Base-by-base conservation (phyloP, 352 stramenopile species). In the Pythium sukuiense region DNA sequence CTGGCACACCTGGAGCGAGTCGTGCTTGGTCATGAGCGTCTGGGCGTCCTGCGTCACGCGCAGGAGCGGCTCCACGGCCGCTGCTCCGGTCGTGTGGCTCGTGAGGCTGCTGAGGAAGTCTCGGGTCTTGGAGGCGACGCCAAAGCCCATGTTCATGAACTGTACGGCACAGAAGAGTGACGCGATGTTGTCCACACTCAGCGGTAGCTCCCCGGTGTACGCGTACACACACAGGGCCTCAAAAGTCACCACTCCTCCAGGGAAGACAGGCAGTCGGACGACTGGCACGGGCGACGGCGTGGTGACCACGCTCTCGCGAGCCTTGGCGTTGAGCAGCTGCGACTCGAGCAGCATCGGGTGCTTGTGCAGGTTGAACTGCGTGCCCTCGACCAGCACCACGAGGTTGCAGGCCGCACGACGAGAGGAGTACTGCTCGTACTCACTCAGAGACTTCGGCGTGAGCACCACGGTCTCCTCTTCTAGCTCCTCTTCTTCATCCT, bases 301-400 rank as follows among this genome's bases (percentile, higher is more conserved):
- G 8, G 59, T 61, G 14, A 76, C 55, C 35, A 76, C 14, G n/a
- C 50, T 58, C 33, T 77, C 68, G 9, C 72, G 67, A 43, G 75
- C 68, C 68, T 79, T 80, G 18, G 68, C 61, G 61, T 80, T 72
- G 59, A 92, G 69, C 32, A 74, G 70, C 37, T 52, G 61, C 53
- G 74, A 82, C 61, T 87, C 78, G 5, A 89, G 50, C 24, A 92
- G 70, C 76, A 89, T 80, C 27, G 81, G 81, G 54, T 82, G 72
- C 49, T 87, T 88, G 72, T 92, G 83, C 61, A 90, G 56, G 67
- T 90, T 89, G 72, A 92, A 92, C 64, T 89, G 80, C 12, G 59
- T 76, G 61, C 80, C 80, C 41, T 74, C 80, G 11, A 88, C 78
- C 18, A 83, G 52, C 41, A 92, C 81, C 32, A 90, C 70, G 14